Conservation (phyloP, 148 eudicot genomes). For the Chenopodium album region DNA sequence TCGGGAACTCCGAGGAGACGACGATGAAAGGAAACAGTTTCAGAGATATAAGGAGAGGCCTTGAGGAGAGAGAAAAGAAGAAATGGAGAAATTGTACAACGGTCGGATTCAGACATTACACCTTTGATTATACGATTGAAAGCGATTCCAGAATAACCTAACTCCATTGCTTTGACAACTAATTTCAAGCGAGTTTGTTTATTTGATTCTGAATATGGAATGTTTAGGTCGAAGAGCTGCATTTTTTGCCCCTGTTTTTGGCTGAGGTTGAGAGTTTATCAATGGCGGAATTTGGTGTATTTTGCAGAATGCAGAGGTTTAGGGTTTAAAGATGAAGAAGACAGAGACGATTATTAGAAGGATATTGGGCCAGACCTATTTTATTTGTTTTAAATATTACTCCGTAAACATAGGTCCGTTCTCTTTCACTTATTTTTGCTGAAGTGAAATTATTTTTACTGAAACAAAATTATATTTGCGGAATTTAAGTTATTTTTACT, state of each 20-base stretch:
- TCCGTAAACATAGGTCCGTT: too few species aligned
- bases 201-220: constrained; percentile 61
- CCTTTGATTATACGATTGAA: constrained; percentile 73
- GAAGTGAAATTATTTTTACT: too few species aligned
- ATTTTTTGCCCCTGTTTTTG: constrained; percentile 23
- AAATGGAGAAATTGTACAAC: constrained; percentile 60
- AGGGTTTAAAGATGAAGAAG: constrained; percentile 22
- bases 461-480: too few species aligned
- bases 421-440: too few species aligned
- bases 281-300: constrained; percentile 1
- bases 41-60: constrained; percentile 44
- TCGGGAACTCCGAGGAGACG: constrained; percentile 41
- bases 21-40: constrained; percentile 56
- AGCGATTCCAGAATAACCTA: constrained; percentile 83
- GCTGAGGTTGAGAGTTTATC: background rate
- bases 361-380: too few species aligned
- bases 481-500: too few species aligned
- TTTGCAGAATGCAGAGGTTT: constrained; percentile 10
- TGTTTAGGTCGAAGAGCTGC: constrained; percentile 83
- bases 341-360: too few species aligned
- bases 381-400: too few species aligned
- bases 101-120: constrained; percentile 71
- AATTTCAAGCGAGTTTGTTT: constrained; percentile 55
- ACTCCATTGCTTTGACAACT: constrained; percentile 53
- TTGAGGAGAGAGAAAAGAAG: constrained; percentile 57